These are phyloP conservation scores for Lactarius vividus DNA, from an alignment of 768 basidiomycete species.

Conservation along the genomic window DNA sequence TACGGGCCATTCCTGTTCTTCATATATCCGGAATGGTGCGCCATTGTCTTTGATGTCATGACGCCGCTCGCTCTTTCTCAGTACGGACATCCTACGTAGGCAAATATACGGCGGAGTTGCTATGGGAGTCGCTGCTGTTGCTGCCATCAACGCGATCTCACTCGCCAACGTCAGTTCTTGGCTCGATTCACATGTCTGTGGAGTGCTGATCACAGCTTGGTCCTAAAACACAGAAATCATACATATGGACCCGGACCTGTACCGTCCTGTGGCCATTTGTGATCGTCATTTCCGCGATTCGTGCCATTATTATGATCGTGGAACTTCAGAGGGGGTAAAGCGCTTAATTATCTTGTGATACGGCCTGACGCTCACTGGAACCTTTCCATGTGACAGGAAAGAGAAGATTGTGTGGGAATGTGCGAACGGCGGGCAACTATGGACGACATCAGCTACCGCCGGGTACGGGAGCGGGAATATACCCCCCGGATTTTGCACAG, in stretches of 20 bases:
- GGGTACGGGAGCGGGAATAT: slow-evolving; percentile 45
- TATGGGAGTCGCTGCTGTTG: slow-evolving; percentile 48
- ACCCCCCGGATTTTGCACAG: slow-evolving; percentile 54
- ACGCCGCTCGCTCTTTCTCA: slow-evolving; percentile 12
- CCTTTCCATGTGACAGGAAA: slow-evolving; percentile 42
- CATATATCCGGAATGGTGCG: slow-evolving; percentile 61
- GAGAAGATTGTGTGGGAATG: slow-evolving; percentile 73
- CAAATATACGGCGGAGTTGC: slow-evolving; percentile 69
- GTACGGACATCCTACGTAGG: slow-evolving; percentile 37
- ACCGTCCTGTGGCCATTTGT: slow-evolving; percentile 71
- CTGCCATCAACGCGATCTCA: slow-evolving; percentile 54
- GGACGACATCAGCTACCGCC: slow-evolving; percentile 45
- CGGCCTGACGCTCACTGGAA: slow-evolving; percentile 9
- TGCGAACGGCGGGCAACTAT: slow-evolving; percentile 64
- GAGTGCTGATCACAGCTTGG: slow-evolving; percentile 22
- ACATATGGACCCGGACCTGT: slow-evolving; percentile 61
- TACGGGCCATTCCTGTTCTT: slow-evolving; percentile 66
- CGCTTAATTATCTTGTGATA: slow-evolving; percentile 30
- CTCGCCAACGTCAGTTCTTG: slow-evolving; percentile 52
- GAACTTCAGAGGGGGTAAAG: slow-evolving; percentile 66
- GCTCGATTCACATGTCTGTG: slow-evolving; percentile 28
- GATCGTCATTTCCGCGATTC: slow-evolving; percentile 59
- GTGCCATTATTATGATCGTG: slow-evolving; percentile 71
- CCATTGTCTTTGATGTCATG: slow-evolving; percentile 1
- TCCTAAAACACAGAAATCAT: slow-evolving; percentile 52